Base-by-base conservation (phyloP, 352 stramenopile genomes). In the Elongisporangium undulatum region DNA sequence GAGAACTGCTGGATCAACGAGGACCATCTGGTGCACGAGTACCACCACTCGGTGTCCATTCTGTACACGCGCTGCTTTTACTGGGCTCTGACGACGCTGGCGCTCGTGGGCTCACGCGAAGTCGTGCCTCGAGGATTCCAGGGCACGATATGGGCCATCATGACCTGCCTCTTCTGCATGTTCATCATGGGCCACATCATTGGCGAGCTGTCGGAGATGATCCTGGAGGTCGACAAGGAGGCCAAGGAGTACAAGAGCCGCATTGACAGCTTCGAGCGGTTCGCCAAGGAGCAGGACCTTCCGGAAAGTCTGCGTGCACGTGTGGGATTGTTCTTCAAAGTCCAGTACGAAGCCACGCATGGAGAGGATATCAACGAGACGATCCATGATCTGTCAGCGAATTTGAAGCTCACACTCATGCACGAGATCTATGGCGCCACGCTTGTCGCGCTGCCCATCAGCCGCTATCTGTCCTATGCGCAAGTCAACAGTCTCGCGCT, bases 111-210 rank as follows among this genome's bases (percentile, higher is more conserved):
- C 0, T 87, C 81, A 0, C 66, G 72, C 16, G 81, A 90, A 53
- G 77, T 82, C 41, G 76, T 90, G 2, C 71, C 81, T 2, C 66
- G 76, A 0, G 62, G 64, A 6, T 61, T 62, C 2, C 49, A 67
- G 4, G 80, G 78, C 2, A 90, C 82, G 0, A 20, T 90, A 0
- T 92, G 82, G 82, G 80, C 80, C 10, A 64, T 65, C 0, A 38
- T 79, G 1, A 85, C 75, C 0, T 92, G 80, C n/a, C 58, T 90
- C 15, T 72, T 66, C 8, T 90, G 79, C 55, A 88, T 81, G 3
- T 92, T 90, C 21, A 74, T 90, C 49, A 87, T 92, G 57, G 81
- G 83, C 0, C 75, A 90, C 53, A 85, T 91, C 39, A 69, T 91
- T 22, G 83, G 80, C 0, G 81, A 89, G 48, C 62, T 92, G 10